Evolutionary conservation across 192 early-diverging fungal species (phyloP).

Genomic region (Coemansia sp.): DNA sequence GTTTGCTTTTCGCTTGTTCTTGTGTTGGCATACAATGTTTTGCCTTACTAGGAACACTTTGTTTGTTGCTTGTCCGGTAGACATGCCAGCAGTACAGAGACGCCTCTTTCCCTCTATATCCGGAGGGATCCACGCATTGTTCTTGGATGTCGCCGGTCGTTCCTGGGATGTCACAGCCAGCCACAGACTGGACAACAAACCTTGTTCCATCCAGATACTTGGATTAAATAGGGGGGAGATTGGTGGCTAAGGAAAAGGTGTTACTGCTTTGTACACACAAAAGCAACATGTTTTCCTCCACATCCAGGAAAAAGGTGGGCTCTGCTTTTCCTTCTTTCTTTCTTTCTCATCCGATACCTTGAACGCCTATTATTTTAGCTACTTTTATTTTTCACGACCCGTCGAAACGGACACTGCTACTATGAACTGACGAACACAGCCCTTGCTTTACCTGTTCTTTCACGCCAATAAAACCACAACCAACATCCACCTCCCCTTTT

Average conservation of each 20-base stretch:
- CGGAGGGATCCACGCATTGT: too few species aligned
- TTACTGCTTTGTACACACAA: not conserved
- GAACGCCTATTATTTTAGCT: not conserved
- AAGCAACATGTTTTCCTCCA: not conserved
- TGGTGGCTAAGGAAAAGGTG: too few species aligned
- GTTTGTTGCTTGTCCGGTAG: not conserved
- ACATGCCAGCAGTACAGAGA: not conserved
- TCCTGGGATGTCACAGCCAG: not conserved
- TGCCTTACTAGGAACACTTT: not conserved
- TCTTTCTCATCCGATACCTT: not conserved
- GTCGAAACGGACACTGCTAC: not conserved
- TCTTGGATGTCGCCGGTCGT: not conserved
- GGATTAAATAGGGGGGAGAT: not conserved
- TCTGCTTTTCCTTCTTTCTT: too few species aligned
- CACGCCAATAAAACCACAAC: not conserved
- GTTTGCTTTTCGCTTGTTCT: too few species aligned
- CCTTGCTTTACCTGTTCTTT: not conserved
- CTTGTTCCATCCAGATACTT: not conserved
- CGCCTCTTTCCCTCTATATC: not conserved
- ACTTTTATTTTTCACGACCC: slow-evolving; percentile 1
- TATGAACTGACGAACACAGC: slow-evolving; percentile 5
- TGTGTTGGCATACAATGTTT: too few species aligned
- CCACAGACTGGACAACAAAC: not conserved
- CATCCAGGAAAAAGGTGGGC: too few species aligned
- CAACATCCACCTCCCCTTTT: not conserved